Percentiles rank a stretch among this genome's conserved stretches.
phyloP scores from a whole-genome alignment of 2,329 filamentous ascomycete species.

The Nigrospora oryzae region DNA sequence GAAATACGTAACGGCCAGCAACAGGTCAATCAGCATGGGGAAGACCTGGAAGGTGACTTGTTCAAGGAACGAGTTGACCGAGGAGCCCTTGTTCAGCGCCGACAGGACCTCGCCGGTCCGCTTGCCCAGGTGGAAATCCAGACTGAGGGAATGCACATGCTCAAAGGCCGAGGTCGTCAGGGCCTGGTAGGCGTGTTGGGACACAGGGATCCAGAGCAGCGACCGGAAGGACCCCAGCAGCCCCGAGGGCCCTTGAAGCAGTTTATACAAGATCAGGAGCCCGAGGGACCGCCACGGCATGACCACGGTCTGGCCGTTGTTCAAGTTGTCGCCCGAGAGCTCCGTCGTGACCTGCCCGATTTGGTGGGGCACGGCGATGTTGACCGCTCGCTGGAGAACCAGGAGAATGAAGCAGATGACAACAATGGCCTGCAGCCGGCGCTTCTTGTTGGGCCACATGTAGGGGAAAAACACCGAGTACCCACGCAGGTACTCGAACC shows the following conservation, averaged over 20 bases:
- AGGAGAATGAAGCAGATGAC: slow-evolving; percentile 76
- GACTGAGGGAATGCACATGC: slow-evolving; percentile 88
- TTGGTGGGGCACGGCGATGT: slow-evolving; percentile 77
- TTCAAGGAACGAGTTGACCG: slow-evolving; percentile 94
- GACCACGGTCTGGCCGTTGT: slow-evolving; percentile 33
- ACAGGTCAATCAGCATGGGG: slow-evolving; percentile 87
- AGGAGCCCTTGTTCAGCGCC: slow-evolving; percentile 88
- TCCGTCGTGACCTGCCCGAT: slow-evolving; percentile 72
- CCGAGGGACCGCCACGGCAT: slow-evolving; percentile 70
- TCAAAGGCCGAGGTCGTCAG: slow-evolving; percentile 93
- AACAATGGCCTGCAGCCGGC: slow-evolving; percentile 67
- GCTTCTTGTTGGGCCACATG: slow-evolving; percentile 82
- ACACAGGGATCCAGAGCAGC: slow-evolving; percentile 90
- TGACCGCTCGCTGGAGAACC: slow-evolving; percentile 72
- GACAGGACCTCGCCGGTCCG: slow-evolving; percentile 94
- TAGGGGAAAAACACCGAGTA: slow-evolving; percentile 95
- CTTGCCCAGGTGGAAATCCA: slow-evolving; percentile 95
- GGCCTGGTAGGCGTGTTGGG: slow-evolving; percentile 92
- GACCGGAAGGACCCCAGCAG: slow-evolving; percentile 75
- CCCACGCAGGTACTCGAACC: slow-evolving; percentile 92
- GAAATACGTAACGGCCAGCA: slow-evolving; percentile 78
- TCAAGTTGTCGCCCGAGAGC: slow-evolving; percentile 43
- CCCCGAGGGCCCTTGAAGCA: slow-evolving; percentile 83
- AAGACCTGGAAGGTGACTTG: slow-evolving; percentile 93
- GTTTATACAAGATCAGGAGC: slow-evolving; percentile 68